A percentile compares a stretch with the other conserved stretches of the same genome.
Conservation (phyloP, 257 asterid species). For the Penstemon eatonii region DNA sequence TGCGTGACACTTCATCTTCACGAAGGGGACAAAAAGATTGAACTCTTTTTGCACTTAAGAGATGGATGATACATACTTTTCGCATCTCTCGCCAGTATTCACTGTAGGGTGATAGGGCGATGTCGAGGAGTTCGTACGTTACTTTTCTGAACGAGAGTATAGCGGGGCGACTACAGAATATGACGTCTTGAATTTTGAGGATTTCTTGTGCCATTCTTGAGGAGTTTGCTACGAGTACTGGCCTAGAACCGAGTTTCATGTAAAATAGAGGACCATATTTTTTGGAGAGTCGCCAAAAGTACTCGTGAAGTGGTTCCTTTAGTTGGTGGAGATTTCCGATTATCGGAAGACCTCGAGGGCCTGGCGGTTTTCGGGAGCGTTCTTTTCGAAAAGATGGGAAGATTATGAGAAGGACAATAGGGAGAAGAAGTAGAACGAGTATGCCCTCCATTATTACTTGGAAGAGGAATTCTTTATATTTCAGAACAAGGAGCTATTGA, state of each 20-base stretch:
- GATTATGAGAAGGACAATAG: no score
- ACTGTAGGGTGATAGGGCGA: constrained; percentile 30
- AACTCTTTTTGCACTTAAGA: constrained; percentile 26
- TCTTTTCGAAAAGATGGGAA: no score
- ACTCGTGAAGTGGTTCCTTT: constrained; percentile 5
- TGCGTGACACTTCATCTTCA: not conserved
- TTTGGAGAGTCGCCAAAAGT: constrained; percentile 29
- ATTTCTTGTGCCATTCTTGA: constrained; percentile 9
- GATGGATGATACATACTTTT: constrained; percentile 21
- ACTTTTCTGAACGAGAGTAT: not conserved
- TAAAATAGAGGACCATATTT: constrained; percentile 34
- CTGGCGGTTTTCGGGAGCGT: constrained; percentile 22
- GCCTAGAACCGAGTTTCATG: constrained; percentile 30
- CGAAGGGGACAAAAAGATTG: constrained; percentile 6
- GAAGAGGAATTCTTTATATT: no score
- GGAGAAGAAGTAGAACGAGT: no score
- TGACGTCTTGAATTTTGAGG: constrained; percentile 25
- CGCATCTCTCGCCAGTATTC: constrained; percentile 30
- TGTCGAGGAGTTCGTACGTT: constrained; percentile 24
- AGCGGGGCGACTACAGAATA: constrained; percentile 30
- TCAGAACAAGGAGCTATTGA: no score
- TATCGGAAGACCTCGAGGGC: constrained; percentile 29
- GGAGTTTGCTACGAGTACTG: constrained; percentile 27
- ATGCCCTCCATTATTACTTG: no score
- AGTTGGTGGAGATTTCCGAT: constrained; percentile 33